Evolutionary conservation across 139 green algal species (phyloP).

Genomic region (Parachlorella kessleri): DNA sequence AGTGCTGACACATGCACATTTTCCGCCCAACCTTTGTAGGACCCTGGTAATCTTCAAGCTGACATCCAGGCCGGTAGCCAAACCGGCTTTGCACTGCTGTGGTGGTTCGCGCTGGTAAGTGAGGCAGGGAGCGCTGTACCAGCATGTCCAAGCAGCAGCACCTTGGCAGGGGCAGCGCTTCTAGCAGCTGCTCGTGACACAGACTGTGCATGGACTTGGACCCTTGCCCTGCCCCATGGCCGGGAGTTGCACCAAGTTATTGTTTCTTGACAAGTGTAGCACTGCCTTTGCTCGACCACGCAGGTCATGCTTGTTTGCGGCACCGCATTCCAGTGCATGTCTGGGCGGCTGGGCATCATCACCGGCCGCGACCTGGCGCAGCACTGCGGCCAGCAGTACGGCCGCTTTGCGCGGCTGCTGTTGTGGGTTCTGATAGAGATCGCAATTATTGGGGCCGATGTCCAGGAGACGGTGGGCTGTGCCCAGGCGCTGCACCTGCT

Average conservation of each 20-base stretch:
- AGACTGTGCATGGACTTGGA: no score
- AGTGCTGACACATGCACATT: no score
- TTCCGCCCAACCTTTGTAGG: background rate
- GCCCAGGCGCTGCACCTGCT: conserved; percentile 80
- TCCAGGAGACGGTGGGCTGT: conserved; percentile 78
- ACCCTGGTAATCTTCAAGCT: conserved; percentile 37
- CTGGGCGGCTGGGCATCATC: conserved; percentile 26
- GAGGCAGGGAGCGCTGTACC: no score
- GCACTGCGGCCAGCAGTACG: conserved; percentile 39
- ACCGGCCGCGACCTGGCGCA: conserved; percentile 26
- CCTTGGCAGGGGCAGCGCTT: no score
- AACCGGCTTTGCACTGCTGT: conserved; percentile 35
- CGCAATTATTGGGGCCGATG: conserved; percentile 80
- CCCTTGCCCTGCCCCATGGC: no score
- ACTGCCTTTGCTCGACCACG: no score
- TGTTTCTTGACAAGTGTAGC: no score
- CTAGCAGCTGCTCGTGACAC: no score
- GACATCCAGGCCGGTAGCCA: conserved; percentile 39
- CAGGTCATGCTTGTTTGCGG: conserved; percentile 22
- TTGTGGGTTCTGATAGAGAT: conserved; percentile 86
- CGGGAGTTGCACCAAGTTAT: no score
- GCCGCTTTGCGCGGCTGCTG: conserved; percentile 16
- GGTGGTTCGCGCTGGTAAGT: no score
- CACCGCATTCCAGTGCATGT: conserved; percentile 38
- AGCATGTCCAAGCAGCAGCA: no score